Percentiles rank a stretch among this genome's conserved stretches.
These are phyloP conservation scores for Kodamaea leandrae DNA, from an alignment of 805 yeast species.

Conservation along the genomic window DNA sequence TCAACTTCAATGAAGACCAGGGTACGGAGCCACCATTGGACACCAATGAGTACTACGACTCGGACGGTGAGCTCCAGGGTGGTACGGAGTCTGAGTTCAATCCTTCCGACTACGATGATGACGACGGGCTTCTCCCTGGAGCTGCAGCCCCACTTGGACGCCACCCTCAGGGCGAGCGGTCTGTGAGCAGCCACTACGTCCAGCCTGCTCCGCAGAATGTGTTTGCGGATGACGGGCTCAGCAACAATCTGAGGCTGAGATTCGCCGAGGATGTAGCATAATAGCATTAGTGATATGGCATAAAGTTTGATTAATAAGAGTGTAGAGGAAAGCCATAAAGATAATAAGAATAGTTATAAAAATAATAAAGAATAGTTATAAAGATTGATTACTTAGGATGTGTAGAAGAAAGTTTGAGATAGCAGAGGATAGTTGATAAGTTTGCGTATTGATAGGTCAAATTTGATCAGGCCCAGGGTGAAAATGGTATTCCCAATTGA, in stretches of 20 bases:
- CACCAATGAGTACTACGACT: conserved; percentile 2
- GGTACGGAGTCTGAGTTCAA: conserved; percentile 17
- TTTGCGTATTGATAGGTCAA: no score
- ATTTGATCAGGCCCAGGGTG: no score
- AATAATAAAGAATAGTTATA: no score
- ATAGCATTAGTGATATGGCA: conserved; percentile 1
- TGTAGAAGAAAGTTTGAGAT: no score
- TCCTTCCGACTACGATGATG: conserved; percentile 20
- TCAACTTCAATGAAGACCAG: conserved; percentile 18
- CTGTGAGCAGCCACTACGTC: conserved; percentile 7
- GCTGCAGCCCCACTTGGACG: conserved; percentile 8
- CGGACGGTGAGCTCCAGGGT: conserved; percentile 5
- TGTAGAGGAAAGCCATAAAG: background rate
- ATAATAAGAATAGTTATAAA: no score
- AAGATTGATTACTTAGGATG: no score
- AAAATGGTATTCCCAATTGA: no score
- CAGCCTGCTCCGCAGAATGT: conserved; percentile 8
- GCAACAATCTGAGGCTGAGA: conserved; percentile 23
- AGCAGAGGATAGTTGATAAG: no score
- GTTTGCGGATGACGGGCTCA: conserved; percentile 14
- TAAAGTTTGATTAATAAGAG: background rate
- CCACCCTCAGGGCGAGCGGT: conserved; percentile 1
- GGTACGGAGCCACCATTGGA: conserved; percentile 12
- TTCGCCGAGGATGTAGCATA: conserved; percentile 21
- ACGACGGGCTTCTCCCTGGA: conserved; percentile 15